Percentiles rank a stretch among this genome's conserved stretches.
Evolutionary conservation across 1,284 basidiomycete species (phyloP).

Genomic region (Rhodotorula glutinis): DNA sequence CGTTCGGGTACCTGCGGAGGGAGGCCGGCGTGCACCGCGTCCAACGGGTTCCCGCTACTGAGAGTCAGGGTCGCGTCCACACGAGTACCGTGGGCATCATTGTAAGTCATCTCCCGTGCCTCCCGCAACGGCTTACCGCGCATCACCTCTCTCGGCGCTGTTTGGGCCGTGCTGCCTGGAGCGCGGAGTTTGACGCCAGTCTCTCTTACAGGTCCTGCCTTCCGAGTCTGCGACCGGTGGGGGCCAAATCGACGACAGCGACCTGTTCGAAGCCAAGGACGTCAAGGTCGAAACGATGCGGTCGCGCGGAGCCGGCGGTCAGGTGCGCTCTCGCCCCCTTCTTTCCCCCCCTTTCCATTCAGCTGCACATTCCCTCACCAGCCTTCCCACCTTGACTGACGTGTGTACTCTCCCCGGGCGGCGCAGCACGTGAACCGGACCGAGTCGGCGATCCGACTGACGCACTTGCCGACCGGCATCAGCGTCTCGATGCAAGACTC

Average conservation of each 20-base stretch:
- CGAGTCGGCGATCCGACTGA: slow-evolving; percentile 94
- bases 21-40: slow-evolving; percentile 96
- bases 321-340: slow-evolving; percentile 57
- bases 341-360: too few species aligned
- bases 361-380: too few species aligned
- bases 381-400: too few species aligned
- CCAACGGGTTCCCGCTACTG: slow-evolving; percentile 87
- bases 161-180: too few species aligned
- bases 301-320: slow-evolving; percentile 91
- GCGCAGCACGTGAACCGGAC: slow-evolving; percentile 94
- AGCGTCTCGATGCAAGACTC: slow-evolving; percentile 98
- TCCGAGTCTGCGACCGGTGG: slow-evolving; percentile 49
- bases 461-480: slow-evolving; percentile 88
- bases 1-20: slow-evolving; percentile 76
- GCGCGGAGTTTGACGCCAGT: neutral
- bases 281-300: slow-evolving; percentile 91
- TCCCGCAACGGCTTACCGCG: slow-evolving; percentile 18
- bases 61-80: slow-evolving; percentile 80
- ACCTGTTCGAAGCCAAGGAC: slow-evolving; percentile 75
- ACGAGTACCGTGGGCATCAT: slow-evolving; percentile 88
- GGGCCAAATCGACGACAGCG: slow-evolving; percentile 40
- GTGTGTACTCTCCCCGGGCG: too few species aligned
- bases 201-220: slow-evolving; percentile 65
- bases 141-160: too few species aligned
- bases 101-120: slow-evolving; percentile 54